These are phyloP conservation scores for Brassica balearica DNA, from an alignment of 441 rosid species.

Conservation along the genomic window DNA sequence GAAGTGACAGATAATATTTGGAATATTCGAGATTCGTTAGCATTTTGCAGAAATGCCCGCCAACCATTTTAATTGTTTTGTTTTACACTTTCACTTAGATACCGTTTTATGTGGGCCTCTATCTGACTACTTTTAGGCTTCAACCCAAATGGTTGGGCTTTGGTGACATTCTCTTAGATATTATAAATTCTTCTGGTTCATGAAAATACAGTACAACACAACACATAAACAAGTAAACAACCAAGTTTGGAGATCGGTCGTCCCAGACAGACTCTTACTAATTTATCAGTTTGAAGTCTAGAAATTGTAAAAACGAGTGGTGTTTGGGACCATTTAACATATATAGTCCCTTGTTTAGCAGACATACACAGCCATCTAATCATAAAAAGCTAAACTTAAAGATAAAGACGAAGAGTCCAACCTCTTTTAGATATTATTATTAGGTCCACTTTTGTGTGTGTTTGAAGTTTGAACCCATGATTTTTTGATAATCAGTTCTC, in stretches of 20 bases:
- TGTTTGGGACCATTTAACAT: background rate
- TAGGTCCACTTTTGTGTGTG: background rate
- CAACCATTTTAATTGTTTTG: conserved; percentile 20
- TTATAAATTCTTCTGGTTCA: background rate
- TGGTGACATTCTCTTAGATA: background rate
- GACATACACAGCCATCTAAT: background rate
- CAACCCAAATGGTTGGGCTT: conserved; percentile 4
- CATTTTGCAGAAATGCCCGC: conserved; percentile 15
- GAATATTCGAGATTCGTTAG: conserved; percentile 41
- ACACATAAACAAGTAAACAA: background rate
- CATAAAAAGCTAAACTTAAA: background rate
- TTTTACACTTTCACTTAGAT: background rate
- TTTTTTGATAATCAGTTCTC: background rate
- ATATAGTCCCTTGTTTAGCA: too few relatives aligned
- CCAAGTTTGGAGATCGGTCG: background rate
- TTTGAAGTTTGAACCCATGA: background rate
- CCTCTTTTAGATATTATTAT: background rate
- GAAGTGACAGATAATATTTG: conserved; percentile 26
- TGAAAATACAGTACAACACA: background rate
- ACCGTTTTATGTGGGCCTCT: background rate
- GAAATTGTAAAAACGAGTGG: background rate
- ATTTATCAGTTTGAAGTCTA: background rate
- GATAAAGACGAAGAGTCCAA: background rate
- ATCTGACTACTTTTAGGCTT: background rate
- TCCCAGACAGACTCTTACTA: conserved; percentile 1